Evolutionary conservation across 1,284 basidiomycete genomes (phyloP), one percentile per base, ranked within the genome.

Genomic region (Rhizoctonia solani): DNA sequence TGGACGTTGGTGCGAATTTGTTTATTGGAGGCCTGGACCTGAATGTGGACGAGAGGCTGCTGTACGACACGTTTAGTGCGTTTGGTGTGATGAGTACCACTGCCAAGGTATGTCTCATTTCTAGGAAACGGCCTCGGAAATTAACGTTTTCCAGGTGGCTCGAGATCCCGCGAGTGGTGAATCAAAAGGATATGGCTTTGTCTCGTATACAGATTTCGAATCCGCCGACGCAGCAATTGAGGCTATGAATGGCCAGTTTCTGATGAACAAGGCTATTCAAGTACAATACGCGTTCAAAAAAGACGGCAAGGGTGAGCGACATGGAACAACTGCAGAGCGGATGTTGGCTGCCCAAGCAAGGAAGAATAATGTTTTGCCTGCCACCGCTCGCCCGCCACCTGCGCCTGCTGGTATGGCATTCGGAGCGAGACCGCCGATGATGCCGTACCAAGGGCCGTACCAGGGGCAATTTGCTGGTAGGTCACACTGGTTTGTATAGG

Each of bases 221-320:
- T 87, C 95, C 4, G 93, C 95, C 19, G 97, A 99, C 77, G 92
- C 93, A 16, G 96, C 97, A 3, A 87, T 97, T 69, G 95, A 98
- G 78, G 87, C 93, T 21, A 95, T 99, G 93, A 96, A 98, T 74
- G 87, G 88, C 53, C 96, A 99, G 75, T 98, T 94, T 85, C 83
- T 99, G 52, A 95, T 96, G 88, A 98, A 98, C 82, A 97, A 97
- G 78, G 90, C 95, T 68, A 92, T 98, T 75, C 89, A 89, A 16
- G 95, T 98, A 14, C 93, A 96, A 77, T 98, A 97, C 76, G 96
- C 96, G 3, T 96, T 98, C 84, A 98, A 98, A 79, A 98, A 98
- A 81, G 97, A 99, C 74, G 93, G 93, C 66, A 98, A 98, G 77
- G 95, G 95, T 69, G 96, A 99, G 77, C 86, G 95, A 16, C 97